phyloP scores from a whole-genome alignment of 1,284 basidiomycete genomes.

The Malassezia nana region DNA sequence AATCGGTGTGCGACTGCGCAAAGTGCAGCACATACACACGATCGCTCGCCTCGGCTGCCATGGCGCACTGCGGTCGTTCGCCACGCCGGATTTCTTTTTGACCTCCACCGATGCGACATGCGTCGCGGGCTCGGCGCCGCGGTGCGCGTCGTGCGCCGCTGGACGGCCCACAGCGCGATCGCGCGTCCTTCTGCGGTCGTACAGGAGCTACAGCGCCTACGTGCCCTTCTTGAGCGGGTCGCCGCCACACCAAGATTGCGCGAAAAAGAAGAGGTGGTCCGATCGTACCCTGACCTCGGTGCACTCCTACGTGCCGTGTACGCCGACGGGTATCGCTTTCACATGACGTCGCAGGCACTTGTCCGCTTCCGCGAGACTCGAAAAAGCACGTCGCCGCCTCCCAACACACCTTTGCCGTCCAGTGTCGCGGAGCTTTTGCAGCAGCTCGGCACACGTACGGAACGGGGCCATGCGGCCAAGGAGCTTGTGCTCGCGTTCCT shows the following conservation, averaged over 20 bases:
- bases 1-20: conserved; percentile 29
- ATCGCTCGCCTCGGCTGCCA: conserved; percentile 3
- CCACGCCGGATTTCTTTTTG: too few relatives aligned
- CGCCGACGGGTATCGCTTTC: neutral
- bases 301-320: conserved; percentile 8
- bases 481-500: conserved; percentile 23
- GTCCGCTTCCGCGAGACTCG: neutral
- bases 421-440: conserved; percentile 2
- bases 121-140: neutral
- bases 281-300: neutral
- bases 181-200: neutral
- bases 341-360: neutral
- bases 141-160: neutral
- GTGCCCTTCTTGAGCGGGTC: neutral
- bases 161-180: neutral
- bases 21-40: conserved; percentile 41
- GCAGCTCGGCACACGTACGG: conserved; percentile 15
- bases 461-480: conserved; percentile 23
- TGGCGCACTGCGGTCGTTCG: too few relatives aligned
- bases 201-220: neutral
- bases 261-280: neutral
- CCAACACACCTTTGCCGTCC: neutral
- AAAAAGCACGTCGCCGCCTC: neutral
- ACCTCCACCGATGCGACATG: neutral
- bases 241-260: neutral